Evolutionary conservation across 1,284 basidiomycete genomes (phyloP).

Genomic region (Omphalotus olearius): DNA sequence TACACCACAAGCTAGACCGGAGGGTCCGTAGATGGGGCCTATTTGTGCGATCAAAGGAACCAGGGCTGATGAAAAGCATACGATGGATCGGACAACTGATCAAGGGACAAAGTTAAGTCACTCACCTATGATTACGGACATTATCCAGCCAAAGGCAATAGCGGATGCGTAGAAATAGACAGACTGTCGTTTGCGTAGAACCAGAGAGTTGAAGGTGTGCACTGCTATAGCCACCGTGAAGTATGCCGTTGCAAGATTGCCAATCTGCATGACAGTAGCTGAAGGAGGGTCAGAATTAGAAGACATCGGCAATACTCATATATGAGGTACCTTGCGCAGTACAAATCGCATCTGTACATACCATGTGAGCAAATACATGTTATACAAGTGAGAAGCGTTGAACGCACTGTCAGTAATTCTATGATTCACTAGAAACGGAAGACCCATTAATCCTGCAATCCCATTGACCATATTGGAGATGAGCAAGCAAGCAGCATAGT

Average conservation of each 20-base stretch:
- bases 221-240: conserved; percentile 62
- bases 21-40: conserved; percentile 47
- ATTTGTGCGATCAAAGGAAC: conserved; percentile 33
- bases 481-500: conserved; percentile 60
- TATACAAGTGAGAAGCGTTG: conserved; percentile 2
- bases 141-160: conserved; percentile 51
- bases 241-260: conserved; percentile 56
- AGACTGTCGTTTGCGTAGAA: conserved; percentile 50
- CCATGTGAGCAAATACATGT: background rate
- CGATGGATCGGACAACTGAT: background rate
- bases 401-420: conserved; percentile 47
- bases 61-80: conserved; percentile 28
- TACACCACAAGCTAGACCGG: conserved; percentile 50
- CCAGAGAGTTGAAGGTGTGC: conserved; percentile 66
- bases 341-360: conserved; percentile 37
- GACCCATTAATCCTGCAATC: conserved; percentile 46
- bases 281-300: no score
- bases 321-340: conserved; percentile 47
- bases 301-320: background rate
- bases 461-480: conserved; percentile 52
- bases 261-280: conserved; percentile 59
- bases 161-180: conserved; percentile 38
- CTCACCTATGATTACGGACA: conserved; percentile 45
- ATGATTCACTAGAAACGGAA: conserved; percentile 39
- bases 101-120: conserved; percentile 6